Base-by-base conservation (phyloP, 2,329 filamentous ascomycete species). In the Zopfia rhizophila region DNA sequence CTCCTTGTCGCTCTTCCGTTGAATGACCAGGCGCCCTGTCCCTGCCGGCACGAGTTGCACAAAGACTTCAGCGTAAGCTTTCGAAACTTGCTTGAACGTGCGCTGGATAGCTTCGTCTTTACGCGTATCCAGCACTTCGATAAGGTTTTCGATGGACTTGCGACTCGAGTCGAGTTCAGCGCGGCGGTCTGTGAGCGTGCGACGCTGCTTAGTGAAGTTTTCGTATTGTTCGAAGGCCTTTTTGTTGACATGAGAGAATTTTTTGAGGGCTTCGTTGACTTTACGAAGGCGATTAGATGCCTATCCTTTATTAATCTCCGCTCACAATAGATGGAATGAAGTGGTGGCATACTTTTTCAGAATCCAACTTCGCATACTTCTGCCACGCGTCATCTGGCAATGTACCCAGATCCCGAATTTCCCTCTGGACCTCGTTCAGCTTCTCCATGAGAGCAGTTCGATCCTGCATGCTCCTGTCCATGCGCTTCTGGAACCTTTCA, bases 181-280 rank as follows among this genome's bases (percentile, higher is more conserved):
- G 37, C 93, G 85, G 58, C 94, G 88, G 65, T 89, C 88, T 37
- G 89, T 89, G 13, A 99, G 80, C 16, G 88, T 88, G 52, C 96
- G 92, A 45, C 95, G 88, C 73, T 97, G 91, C 38, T 87, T 89
- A 6, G 93, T 97, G 70, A 97, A 99, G 75, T 87, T 96, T 76
- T 93, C 95, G 78, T 97, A 99, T 72, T 99, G 94, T 74, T 99
- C 95, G 68, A 97, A 96, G 0, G 94, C 94, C 76, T 99, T 97
- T 77, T 97, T 99, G 82, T 99, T 99, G 75, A 99, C 92, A 64
- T 97, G 91, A 43, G 91, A 91, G 76, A 94, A 97, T 70, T 97
- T 96, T 76, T 97, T 97, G 42, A 97, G 80, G 0, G 89, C 86
- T 60, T 96, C 90, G 54, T 96, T 95, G 64, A 93, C 91, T 65